Base-by-base conservation (phyloP, 495 filamentous ascomycete species). In the Talaromyces ruber region DNA sequence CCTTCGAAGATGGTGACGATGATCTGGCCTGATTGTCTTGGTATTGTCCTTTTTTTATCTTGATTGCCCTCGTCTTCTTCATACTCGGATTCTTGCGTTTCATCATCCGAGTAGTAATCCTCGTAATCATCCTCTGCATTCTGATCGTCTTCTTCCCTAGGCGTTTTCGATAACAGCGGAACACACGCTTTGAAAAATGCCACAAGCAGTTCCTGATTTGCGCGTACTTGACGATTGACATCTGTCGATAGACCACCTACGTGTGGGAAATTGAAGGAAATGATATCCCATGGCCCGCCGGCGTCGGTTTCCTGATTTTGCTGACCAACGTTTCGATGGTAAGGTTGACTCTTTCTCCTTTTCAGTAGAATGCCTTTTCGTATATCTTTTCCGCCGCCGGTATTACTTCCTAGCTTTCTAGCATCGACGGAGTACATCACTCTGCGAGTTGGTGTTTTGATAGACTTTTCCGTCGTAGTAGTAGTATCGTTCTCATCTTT, bases 211-310 rank as follows among this genome's bases (percentile, higher is more conserved):
- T 93, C 89, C 74, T 98, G 94, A 70, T 98, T 98, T 65, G 86
- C 81, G 34, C 94, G 85, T 12, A 97, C 92, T 76, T 98, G 94
- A 18, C 94, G 80, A 74, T 96, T 96, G 56, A 97, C 90, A 74
- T 98, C 94, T 51, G 85, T 98, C 52, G 84, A 89, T 64, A 92
- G 84, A 7, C 94, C 94, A 58, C 94, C 94, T 2, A 96, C 88
- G 74, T 98, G 94, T 53, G 94, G 94, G 74, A 98, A 98, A 77
- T 97, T 96, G 81, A 97, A 98, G 54, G 91, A 82, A 56, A 97
- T 86, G 37, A 83, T 76, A 70, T 96, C 88, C 77, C 87, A 93
- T 2, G 69, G 71, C 3, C 73, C 74, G 11, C 79, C 83, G 9
- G 63, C 63, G 8, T 58, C 32, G n/a, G n/a, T n/a, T 50, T 50